Evolutionary conservation across 192 early-diverging fungal genomes (phyloP).

Genomic region (Coemansia sp.): DNA sequence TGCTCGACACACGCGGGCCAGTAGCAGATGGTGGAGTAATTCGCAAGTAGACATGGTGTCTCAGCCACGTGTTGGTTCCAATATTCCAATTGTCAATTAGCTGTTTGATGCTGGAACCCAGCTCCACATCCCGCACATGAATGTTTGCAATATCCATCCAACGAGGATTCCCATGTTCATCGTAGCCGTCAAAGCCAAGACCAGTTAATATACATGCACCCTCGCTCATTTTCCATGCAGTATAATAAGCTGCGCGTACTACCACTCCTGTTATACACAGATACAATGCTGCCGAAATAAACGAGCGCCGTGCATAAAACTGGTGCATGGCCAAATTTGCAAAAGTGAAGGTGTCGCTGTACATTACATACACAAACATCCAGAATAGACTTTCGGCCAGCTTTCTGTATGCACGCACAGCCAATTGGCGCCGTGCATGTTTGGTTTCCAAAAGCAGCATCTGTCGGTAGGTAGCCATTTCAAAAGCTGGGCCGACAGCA

Average conservation of each 20-base stretch:
- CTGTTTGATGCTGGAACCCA: slow-evolving; percentile 70
- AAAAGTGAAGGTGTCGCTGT: slow-evolving; percentile 16
- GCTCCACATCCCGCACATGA: slow-evolving; percentile 70
- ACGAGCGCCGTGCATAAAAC: slow-evolving; percentile 13
- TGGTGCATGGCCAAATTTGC: slow-evolving; percentile 19
- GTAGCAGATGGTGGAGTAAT: slow-evolving; percentile 39
- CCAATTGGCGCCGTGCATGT: slow-evolving; percentile 9
- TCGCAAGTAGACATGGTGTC: slow-evolving; percentile 79
- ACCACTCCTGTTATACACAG: slow-evolving; percentile 35
- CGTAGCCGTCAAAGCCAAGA: slow-evolving; percentile 76
- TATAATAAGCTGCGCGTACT: slow-evolving; percentile 66
- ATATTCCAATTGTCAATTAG: slow-evolving; percentile 89
- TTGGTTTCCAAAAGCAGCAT: slow-evolving; percentile 55
- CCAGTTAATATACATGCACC: slow-evolving; percentile 79
- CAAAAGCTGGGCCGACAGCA: slow-evolving; percentile 82
- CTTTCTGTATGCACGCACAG: slow-evolving; percentile 26
- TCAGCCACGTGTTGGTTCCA: slow-evolving; percentile 84
- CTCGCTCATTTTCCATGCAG: slow-evolving; percentile 88
- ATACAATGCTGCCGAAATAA: slow-evolving; percentile 14
- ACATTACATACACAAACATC: slow-evolving; percentile 40
- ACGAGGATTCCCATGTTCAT: slow-evolving; percentile 55
- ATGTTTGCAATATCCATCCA: slow-evolving; percentile 82
- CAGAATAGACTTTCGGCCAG: slow-evolving; percentile 36
- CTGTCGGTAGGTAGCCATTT: slow-evolving; percentile 57
- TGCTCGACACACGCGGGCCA: slow-evolving; percentile 51